These are phyloP conservation scores for Parathielavia hyrcaniae DNA, from an alignment of 495 filamentous ascomycete genomes.

Conservation along the genomic window DNA sequence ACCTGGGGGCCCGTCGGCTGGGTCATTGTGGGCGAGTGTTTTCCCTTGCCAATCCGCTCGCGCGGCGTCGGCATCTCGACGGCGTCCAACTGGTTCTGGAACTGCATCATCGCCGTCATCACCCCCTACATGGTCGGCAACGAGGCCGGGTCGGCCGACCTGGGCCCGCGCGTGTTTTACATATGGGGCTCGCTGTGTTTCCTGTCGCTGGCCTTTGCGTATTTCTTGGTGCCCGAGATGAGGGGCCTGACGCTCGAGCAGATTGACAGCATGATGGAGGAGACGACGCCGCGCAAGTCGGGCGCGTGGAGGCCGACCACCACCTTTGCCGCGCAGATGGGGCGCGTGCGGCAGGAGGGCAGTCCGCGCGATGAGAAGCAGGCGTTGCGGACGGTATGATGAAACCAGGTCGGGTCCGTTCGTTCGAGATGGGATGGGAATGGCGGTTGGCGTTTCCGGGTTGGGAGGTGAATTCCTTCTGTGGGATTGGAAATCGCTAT, in stretches of 20 bases:
- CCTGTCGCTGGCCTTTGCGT: slow-evolving; percentile 59
- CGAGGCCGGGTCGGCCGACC: slow-evolving; percentile 59
- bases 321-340: slow-evolving; percentile 55
- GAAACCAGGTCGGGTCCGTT: background rate
- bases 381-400: background rate
- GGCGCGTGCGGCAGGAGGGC: slow-evolving; percentile 11
- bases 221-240: slow-evolving; percentile 76
- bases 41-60: slow-evolving; percentile 74
- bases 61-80: slow-evolving; percentile 74
- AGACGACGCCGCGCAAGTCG: slow-evolving; percentile 60
- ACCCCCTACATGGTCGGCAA: slow-evolving; percentile 68
- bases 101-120: slow-evolving; percentile 65
- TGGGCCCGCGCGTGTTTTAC: slow-evolving; percentile 69
- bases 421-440: background rate
- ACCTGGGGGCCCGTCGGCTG: slow-evolving; percentile 74
- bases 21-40: slow-evolving; percentile 82
- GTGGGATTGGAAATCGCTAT: background rate
- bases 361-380: background rate
- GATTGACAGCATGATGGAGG: slow-evolving; percentile 82
- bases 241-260: slow-evolving; percentile 84
- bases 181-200: slow-evolving; percentile 66
- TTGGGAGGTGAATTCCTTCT: too few species aligned
- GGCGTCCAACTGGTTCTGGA: slow-evolving; percentile 84
- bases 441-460: background rate
- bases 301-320: slow-evolving; percentile 60